Base-by-base conservation (phyloP, 805 yeast species). In the Ascoidea asiatica region DNA sequence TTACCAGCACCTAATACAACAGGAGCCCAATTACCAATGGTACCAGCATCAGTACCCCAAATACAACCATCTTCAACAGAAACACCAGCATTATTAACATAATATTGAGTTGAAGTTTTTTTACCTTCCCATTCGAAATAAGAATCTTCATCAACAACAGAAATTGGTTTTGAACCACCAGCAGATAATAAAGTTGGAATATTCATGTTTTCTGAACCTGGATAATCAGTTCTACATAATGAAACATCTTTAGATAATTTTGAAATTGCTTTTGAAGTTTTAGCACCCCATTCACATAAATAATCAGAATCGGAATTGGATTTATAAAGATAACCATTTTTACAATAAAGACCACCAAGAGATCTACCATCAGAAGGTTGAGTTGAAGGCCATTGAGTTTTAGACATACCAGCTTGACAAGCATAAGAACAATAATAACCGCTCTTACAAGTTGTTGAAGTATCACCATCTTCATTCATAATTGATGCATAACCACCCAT, bases 171-270 rank as follows among this genome's bases (percentile, higher is more conserved):
- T 37, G 63, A 48, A 43, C 68, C 56, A 55, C 95, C 95, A 46
- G 81, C 83, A 29, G 63, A 63, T 43, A 89, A 81, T 50, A 76
- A 69, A 48, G 97, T 89, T 62, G 98, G 97, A 50, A 90, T 74
- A 54, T 81, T 90, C 97, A 90, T 92, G 76, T 88, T 88, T 72
- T 90, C 98, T 52, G 96, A 81, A 69, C 98, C 98, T 59, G 98
- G 98, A 77, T 90, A 90, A 65, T 90, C 98, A 50, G 98, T 90
- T 72, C 97, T 84, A 75, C 98, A 92, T 57, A 92, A 67, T 48
- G 97, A 89, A 56, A 90, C 88, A 44, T 72, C 72, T 48, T 81
- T 61, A 52, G 63, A 59, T 48, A 85, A 65, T 54, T 83, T 70
- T 56, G 78, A 76, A 47, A 71, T 81, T 54, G 83, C 89, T 44